Conservation (phyloP, 805 yeast species). For the Teunomyces lycoperdinae region DNA sequence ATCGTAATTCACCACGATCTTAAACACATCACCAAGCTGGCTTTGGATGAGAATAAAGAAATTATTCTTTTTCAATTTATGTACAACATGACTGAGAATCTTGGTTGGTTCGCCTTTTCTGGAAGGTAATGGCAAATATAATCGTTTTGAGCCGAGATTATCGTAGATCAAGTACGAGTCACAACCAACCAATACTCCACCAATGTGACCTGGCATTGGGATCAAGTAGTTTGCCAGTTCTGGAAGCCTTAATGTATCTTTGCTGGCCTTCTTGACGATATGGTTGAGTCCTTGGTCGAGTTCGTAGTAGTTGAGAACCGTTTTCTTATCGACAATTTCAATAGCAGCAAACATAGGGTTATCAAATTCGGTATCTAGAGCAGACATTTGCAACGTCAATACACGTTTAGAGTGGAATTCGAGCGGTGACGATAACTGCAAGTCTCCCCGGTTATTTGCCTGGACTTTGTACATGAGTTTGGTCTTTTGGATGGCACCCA, state of each 20-base stretch:
- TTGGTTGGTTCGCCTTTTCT: slow-evolving; percentile 26
- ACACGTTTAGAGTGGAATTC: slow-evolving; percentile 55
- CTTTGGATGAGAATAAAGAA: slow-evolving; percentile 74
- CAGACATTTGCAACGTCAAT: slow-evolving; percentile 53
- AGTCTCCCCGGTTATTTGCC: slow-evolving; percentile 39
- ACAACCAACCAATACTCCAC: slow-evolving; percentile 67
- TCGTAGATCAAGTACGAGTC: slow-evolving; percentile 53
- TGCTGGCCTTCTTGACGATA: slow-evolving; percentile 40
- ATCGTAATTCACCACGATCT: slow-evolving; percentile 49
- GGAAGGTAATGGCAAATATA: slow-evolving; percentile 54
- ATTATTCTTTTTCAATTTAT: slow-evolving; percentile 53
- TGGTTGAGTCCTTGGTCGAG: slow-evolving; percentile 84
- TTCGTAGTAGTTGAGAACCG: slow-evolving; percentile 63
- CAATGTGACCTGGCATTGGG: slow-evolving; percentile 70
- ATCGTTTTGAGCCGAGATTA: slow-evolving; percentile 26
- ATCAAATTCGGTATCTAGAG: slow-evolving; percentile 73
- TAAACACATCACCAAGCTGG: slow-evolving; percentile 71
- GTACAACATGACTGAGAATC: slow-evolving; percentile 57
- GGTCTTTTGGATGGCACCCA: slow-evolving; percentile 70
- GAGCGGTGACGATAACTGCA: slow-evolving; percentile 67
- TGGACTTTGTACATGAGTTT: slow-evolving; percentile 68
- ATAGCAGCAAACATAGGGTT: slow-evolving; percentile 84
- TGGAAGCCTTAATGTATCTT: slow-evolving; percentile 10
- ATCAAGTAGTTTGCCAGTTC: slow-evolving; percentile 49
- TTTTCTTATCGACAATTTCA: slow-evolving; percentile 48